Evolutionary conservation across 1,139 yeast genomes (phyloP).

Genomic region (Petasospora fabianii): DNA sequence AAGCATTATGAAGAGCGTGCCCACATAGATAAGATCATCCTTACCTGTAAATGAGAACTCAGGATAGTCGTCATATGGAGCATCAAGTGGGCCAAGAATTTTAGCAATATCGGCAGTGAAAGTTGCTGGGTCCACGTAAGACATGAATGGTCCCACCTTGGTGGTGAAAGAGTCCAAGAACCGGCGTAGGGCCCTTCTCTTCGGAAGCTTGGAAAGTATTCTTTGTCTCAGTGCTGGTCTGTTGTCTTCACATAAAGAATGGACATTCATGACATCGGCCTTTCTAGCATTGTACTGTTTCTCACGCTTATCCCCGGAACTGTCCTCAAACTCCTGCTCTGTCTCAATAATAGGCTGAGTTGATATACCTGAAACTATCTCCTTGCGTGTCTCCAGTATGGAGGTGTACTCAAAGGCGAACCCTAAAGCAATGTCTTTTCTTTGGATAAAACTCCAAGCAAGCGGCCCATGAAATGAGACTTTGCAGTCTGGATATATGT

Average conservation of each 20-base stretch:
- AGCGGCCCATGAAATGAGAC: constrained; percentile 5
- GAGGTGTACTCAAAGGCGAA: constrained; percentile 8
- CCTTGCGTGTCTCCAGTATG: background rate
- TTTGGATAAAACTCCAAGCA: constrained; percentile 8
- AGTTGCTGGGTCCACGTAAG: constrained; percentile 4
- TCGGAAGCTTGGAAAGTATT: constrained; percentile 5
- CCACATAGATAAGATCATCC: constrained; percentile 9
- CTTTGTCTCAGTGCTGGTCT: constrained; percentile 3
- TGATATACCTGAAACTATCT: background rate
- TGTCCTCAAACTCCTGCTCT: constrained; percentile 3
- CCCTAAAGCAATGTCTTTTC: constrained; percentile 10
- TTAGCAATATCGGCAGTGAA: background rate
- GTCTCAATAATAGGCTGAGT: background rate
- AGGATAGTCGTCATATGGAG: constrained; percentile 3
- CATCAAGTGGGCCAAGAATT: constrained; percentile 6
- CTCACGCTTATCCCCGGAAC: constrained; percentile 8
- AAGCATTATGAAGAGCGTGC: constrained; percentile 39
- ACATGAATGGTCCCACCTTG: constrained; percentile 2
- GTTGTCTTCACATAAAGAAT: background rate
- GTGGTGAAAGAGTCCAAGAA: constrained; percentile 2
- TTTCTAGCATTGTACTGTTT: background rate
- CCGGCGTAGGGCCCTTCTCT: background rate
- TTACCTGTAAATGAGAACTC: background rate
- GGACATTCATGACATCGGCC: background rate
- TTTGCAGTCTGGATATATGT: background rate